phyloP scores from a whole-genome alignment of 75 land plant species.

The Selaginella moellendorffii region DNA sequence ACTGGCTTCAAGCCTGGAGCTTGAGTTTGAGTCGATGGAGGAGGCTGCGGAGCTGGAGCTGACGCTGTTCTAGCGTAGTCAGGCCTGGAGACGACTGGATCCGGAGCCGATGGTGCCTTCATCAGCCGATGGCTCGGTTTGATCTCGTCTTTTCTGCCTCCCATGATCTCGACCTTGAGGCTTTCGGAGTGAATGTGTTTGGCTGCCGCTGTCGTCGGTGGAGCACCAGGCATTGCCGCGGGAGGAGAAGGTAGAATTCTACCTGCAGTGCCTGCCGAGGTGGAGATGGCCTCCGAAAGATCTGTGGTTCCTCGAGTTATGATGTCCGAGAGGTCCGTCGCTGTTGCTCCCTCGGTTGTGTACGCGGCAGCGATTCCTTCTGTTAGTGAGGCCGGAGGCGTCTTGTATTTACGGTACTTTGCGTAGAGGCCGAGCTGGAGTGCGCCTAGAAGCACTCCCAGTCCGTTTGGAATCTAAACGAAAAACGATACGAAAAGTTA shows the following conservation, averaged over 20 bases:
- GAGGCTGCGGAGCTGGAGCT: background rate
- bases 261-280: too few relatives aligned
- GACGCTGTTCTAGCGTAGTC: background rate
- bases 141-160: background rate
- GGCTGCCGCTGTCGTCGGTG: too few relatives aligned
- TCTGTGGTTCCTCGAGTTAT: background rate
- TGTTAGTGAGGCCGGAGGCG: background rate
- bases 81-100: background rate
- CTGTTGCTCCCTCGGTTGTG: background rate
- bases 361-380: background rate
- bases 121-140: background rate
- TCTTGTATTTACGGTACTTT: conserved; percentile 4
- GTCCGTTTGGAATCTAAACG: conserved; percentile 3
- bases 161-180: background rate
- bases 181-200: background rate
- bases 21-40: background rate
- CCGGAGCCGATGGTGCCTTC: background rate
- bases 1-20: background rate
- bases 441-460: conserved; percentile 5
- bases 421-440: conserved; percentile 1
- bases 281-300: background rate
- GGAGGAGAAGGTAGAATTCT: background rate
- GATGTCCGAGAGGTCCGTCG: conserved; percentile 7
- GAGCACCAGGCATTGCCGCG: too few relatives aligned
- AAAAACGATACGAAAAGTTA: background rate